Evolutionary conservation across 306 rosid species (phyloP), one percentile per base, ranked within the genome.

Genomic region (Gleditsia sinensis): DNA sequence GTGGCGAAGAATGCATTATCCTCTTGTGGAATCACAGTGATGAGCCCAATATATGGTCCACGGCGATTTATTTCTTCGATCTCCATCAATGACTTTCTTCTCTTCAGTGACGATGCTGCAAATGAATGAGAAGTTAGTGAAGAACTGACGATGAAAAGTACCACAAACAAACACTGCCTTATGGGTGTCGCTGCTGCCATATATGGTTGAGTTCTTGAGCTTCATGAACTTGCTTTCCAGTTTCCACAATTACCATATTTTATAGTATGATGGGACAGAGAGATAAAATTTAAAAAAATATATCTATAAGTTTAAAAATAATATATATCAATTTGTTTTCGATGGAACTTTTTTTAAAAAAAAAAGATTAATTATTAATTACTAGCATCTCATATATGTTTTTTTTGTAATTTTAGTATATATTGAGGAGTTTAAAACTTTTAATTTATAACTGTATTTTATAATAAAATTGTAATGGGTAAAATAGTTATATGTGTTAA

Each of bases 31-130:
- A 19, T 42, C 0, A 79, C 83, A 25, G 88, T 76, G 72, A 84
- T 66, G 59, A 79, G 80, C 24, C 88, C 91, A 40, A 84, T 16
- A 13, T 73, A 87, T n/a, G 88, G 81, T n/a, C 86, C 85, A 51
- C 42, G 3, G 14, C 25, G 9, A 37, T 87, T 87, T 17, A 81
- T 23, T 64, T 87, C 39, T 36, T 59, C 39, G 14, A 86, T 23
- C 2, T 2, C 49, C 3, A 32, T 34, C 14, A 61, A 10, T 40
- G 36, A 17, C 24, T 43, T 64, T 53, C 68, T 28, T 23, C 21
- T 30, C 25, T 70, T 70, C 8, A 9, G 6, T 20, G 82, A n/a
- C n/a, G 81, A 77, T 4, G 25, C 43, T 67, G 80, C 66, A 78
- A 17, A 28, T 43, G 49, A 74, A 69, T 37, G 51, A n/a, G 9